These are phyloP conservation scores for Jaenimonas drosophilae DNA, from an alignment of 208 protist species.

Conservation along the genomic window DNA sequence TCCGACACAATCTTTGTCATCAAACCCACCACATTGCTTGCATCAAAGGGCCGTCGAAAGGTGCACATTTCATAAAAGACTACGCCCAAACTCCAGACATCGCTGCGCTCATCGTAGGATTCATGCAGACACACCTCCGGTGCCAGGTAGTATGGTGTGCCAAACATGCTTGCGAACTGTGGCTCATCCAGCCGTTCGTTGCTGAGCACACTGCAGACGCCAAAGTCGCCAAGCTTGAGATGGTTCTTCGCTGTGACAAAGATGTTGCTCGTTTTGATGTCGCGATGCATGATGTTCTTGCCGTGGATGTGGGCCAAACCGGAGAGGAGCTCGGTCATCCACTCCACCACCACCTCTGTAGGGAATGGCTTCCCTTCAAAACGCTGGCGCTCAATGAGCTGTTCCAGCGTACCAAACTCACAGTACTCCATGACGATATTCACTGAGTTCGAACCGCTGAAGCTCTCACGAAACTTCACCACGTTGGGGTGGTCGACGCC, in stretches of 20 bases:
- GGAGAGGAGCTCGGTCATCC: conserved; percentile 87
- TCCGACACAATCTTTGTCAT: conserved; percentile 86
- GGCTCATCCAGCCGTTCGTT: conserved; percentile 86
- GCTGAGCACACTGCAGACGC: conserved; percentile 88
- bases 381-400: conserved; percentile 75
- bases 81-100: conserved; percentile 90
- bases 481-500: conserved; percentile 89
- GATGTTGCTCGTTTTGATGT: conserved; percentile 88
- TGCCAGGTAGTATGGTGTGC: conserved; percentile 95
- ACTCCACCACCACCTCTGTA: conserved; percentile 82
- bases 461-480: conserved; percentile 87
- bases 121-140: conserved; percentile 93
- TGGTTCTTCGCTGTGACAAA: conserved; percentile 83
- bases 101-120: conserved; percentile 92
- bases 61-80: conserved; percentile 88
- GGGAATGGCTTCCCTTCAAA: conserved; percentile 82
- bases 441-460: conserved; percentile 73
- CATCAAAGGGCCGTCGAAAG: conserved; percentile 83
- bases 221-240: conserved; percentile 88
- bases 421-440: conserved; percentile 93
- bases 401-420: conserved; percentile 78
- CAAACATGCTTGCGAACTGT: conserved; percentile 91
- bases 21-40: conserved; percentile 82
- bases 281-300: conserved; percentile 86
- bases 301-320: conserved; percentile 90